Base-by-base conservation (phyloP, 2,329 filamentous ascomycete genomes). In the Onygena corvina region DNA sequence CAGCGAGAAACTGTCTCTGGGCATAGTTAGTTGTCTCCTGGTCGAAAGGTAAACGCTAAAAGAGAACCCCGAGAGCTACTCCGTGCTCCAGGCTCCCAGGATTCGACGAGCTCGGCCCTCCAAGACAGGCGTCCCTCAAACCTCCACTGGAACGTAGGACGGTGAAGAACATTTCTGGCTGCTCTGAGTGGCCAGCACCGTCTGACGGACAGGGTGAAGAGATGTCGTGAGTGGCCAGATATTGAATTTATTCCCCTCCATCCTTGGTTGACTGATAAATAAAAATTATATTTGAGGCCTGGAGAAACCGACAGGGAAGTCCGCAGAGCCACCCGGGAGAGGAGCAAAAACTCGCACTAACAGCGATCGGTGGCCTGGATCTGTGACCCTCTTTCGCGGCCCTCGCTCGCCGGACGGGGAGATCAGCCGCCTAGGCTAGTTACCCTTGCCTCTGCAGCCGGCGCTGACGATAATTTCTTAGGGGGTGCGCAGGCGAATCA, bases 401-500 rank as follows among this genome's bases (percentile, higher is more conserved):
- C n/a, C n/a, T n/a, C n/a, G n/a, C n/a, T n/a, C n/a, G n/a, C n/a
- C n/a, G n/a, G 35, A 40, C 35, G 20, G 36, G 36, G 36, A 25
- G 36, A 42, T 42, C 36, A 42, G 36, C 36, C 36, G 36, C 21
- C 36, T 42, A n/a, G n/a, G n/a, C n/a, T n/a, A n/a, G n/a, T n/a
- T n/a, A 42, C 36, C 36, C 36, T 42, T 42, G 36, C 36, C 36
- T 42, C 36, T 42, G 36, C 36, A 36, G 34, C 34, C 25, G 21
- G 36, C 21, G 36, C 27, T 42, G 36, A 42, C 21, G 36, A 36
- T 36, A 18, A 18, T 36, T 14, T 36, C 16, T n/a, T 18, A 18
- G 34, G 34, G 21, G 12, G 5, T 36, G 34, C 9, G 34, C 14
- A 23, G 8, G 18, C 11, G 20, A 1, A n/a, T 42, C 12, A 23